Evolutionary conservation across 2,329 filamentous ascomycete genomes (phyloP), one percentile per base, ranked within the genome.

Genomic region (Pseudogymnoascus sp.): DNA sequence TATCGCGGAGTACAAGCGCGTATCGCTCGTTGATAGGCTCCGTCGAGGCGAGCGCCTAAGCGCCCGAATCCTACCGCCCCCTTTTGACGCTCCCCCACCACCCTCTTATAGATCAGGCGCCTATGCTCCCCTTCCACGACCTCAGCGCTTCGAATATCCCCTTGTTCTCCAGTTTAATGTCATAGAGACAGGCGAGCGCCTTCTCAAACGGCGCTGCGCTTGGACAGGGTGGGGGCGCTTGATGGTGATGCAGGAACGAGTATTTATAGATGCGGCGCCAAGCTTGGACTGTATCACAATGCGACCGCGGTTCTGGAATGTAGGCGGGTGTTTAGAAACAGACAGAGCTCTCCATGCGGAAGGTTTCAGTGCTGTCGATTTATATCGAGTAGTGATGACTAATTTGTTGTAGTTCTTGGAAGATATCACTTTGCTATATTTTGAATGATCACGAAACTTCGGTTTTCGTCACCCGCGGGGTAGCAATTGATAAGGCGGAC

Each of bases 221-320:
- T 53, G 28, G 3, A 28, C 9, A 20, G 9, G n/a, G 28, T 53
- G 25, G 47, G 47, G 47, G 47, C 47, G 47, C 47, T 53, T 53
- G n/a, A 53, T 35, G 28, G 47, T 33, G 47, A 9, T n/a, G 15
- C 47, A 33, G 28, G 47, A 53, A 53, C 47, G 47, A 35, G 47
- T 53, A 53, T 53, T 53, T 53, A 53, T 53, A 53, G 47, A 53
- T 35, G 20, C 28, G 28, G 28, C n/a, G 47, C 47, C 47, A 35
- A 53, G 47, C 33, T 18, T 53, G 9, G 28, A 53, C 28, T 53
- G 47, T 53, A 53, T 35, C 47, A 53, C 28, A 35, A 53, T 53
- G n/a, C 47, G 11, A 20, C 47, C 28, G 5, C 8, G n/a, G 47
- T 53, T 53, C 47, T 53, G 9, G 47, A 53, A 53, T 53, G 9